These are phyloP conservation scores for Coprinellus aureogranulatus DNA, from an alignment of 768 basidiomycete species.

Conservation along the genomic window DNA sequence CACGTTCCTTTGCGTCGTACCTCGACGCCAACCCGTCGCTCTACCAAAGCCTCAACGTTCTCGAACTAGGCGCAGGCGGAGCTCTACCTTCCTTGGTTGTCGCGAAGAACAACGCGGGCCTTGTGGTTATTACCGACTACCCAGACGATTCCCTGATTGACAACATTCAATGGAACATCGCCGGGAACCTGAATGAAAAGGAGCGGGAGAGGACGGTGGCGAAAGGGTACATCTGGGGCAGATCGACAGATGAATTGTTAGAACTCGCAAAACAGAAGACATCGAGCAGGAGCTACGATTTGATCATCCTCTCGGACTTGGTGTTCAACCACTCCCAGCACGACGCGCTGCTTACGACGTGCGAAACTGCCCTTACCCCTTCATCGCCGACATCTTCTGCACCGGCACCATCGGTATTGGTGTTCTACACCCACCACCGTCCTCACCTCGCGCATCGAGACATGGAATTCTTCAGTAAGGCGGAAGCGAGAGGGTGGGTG, in stretches of 20 bases:
- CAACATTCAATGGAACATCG: constrained; percentile 72
- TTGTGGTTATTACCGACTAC: constrained; percentile 89
- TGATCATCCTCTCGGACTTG: constrained; percentile 88
- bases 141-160: constrained; percentile 74
- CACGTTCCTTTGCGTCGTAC: constrained; percentile 67
- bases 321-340: constrained; percentile 97
- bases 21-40: constrained; percentile 54
- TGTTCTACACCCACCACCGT: constrained; percentile 88
- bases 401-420: constrained; percentile 44
- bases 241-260: constrained; percentile 46
- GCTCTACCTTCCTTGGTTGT: constrained; percentile 82
- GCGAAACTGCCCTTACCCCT: constrained; percentile 40
- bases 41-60: constrained; percentile 47
- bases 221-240: constrained; percentile 82
- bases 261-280: constrained; percentile 19
- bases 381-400: constrained; percentile 18
- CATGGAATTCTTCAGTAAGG: constrained; percentile 75
- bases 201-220: constrained; percentile 36
- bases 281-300: constrained; percentile 50
- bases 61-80: constrained; percentile 94
- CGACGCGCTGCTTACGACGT: constrained; percentile 73
- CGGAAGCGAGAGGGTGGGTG: constrained; percentile 61
- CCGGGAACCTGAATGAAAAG: constrained; percentile 45
- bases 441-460: constrained; percentile 82
- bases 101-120: constrained; percentile 64